Percentiles rank a stretch among this genome's conserved stretches.
These are phyloP conservation scores for Salix koriyanagi DNA, from an alignment of 345 rosid genomes.

Conservation along the genomic window DNA sequence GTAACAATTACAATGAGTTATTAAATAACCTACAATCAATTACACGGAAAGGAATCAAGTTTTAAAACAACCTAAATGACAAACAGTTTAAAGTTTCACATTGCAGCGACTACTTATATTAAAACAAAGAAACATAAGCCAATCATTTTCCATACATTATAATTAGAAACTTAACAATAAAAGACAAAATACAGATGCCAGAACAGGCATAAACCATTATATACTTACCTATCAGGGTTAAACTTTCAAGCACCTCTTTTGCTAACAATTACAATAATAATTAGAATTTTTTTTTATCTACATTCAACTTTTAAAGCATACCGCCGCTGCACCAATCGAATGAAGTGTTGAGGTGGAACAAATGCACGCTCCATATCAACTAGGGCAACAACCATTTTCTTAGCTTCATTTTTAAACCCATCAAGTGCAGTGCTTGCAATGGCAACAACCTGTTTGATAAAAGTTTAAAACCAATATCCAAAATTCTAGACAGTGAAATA, in stretches of 20 bases:
- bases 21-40: neutral
- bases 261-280: neutral
- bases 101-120: neutral
- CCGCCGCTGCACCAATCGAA: constrained; percentile 95
- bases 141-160: neutral
- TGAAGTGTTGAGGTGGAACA: constrained; percentile 99
- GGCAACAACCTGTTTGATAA: constrained; percentile 68
- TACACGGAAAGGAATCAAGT: neutral
- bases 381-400: constrained; percentile 91
- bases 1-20: neutral
- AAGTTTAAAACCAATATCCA: neutral
- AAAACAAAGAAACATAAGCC: neutral
- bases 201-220: neutral
- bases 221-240: neutral
- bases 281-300: neutral
- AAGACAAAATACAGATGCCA: neutral
- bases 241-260: neutral
- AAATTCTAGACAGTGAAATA: neutral
- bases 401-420: constrained; percentile 86
- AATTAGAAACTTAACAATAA: neutral
- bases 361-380: constrained; percentile 99
- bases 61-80: neutral
- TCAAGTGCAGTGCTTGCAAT: constrained; percentile 91
- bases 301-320: constrained; percentile 24
- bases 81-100: neutral